phyloP scores from a whole-genome alignment of 371 early-diverging fungal genomes.

The Phascolomyces articulosus region DNA sequence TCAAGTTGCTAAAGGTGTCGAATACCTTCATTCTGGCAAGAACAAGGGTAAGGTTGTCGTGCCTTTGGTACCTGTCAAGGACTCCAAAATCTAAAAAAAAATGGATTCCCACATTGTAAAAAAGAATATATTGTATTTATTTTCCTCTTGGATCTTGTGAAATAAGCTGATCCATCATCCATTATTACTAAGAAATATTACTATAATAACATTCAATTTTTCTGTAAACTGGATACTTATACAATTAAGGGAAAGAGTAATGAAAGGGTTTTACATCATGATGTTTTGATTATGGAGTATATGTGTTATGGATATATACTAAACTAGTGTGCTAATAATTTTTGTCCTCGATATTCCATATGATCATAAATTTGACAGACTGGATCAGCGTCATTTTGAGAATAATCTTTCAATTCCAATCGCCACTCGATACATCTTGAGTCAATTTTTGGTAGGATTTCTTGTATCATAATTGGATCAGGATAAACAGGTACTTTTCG shows the following conservation, averaged over 20 bases:
- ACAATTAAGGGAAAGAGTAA: no score
- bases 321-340: not conserved
- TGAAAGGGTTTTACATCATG: no score
- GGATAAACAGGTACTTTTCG: not conserved
- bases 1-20: slow-evolving; percentile 43
- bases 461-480: not conserved
- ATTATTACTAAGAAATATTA: no score
- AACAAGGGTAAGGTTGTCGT: slow-evolving; percentile 64
- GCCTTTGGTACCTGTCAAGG: slow-evolving; percentile 7
- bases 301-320: no score
- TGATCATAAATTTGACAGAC: not conserved
- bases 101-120: no score
- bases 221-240: no score
- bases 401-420: not conserved
- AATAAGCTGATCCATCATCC: no score
- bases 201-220: no score
- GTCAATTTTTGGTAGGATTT: not conserved
- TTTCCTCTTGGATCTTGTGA: no score
- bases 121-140: no score
- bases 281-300: no score
- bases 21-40: slow-evolving; percentile 50
- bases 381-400: not conserved
- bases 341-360: not conserved
- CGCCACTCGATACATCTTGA: not conserved
- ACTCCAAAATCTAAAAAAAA: not conserved